These are phyloP conservation scores for Scutellaria galericulata DNA, from an alignment of 257 asterid genomes.

Conservation along the genomic window DNA sequence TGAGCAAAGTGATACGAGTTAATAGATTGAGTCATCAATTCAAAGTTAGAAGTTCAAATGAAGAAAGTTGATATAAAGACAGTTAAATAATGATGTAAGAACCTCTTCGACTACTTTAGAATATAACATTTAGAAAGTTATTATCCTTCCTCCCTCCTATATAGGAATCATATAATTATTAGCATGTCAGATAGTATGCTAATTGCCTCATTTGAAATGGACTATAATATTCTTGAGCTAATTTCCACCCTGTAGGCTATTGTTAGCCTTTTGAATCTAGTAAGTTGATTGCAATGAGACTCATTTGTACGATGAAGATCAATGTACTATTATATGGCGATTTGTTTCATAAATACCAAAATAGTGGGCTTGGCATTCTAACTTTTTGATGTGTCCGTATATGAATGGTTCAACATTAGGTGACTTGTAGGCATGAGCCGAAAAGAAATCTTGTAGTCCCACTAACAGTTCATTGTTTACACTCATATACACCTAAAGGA, in stretches of 20 bases:
- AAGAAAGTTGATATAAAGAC: background rate
- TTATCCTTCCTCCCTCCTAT: background rate
- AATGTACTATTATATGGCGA: slow-evolving; percentile 11
- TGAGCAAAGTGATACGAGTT: background rate
- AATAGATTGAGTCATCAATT: background rate
- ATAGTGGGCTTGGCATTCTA: background rate
- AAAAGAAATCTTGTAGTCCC: slow-evolving; percentile 12
- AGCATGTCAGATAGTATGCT: slow-evolving; percentile 10
- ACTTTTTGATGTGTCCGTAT: slow-evolving; percentile 18
- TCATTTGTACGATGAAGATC: background rate
- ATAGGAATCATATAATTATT: background rate
- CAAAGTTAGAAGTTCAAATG: background rate
- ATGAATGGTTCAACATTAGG: slow-evolving; percentile 6
- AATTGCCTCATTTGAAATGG: slow-evolving; percentile 5
- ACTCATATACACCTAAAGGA: background rate
- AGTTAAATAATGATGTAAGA: slow-evolving; percentile 2
- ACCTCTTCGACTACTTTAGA: slow-evolving; percentile 7
- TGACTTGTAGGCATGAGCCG: slow-evolving; percentile 6
- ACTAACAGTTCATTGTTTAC: slow-evolving; percentile 13
- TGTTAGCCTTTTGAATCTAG: background rate
- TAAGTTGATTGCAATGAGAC: background rate
- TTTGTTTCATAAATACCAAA: slow-evolving; percentile 1
- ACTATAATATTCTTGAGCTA: background rate
- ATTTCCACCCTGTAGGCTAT: background rate
- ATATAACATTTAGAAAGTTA: background rate